Evolutionary conservation across 192 early-diverging fungal species (phyloP), one percentile per base, ranked within the genome.

Genomic region (Piromyces sp.): DNA sequence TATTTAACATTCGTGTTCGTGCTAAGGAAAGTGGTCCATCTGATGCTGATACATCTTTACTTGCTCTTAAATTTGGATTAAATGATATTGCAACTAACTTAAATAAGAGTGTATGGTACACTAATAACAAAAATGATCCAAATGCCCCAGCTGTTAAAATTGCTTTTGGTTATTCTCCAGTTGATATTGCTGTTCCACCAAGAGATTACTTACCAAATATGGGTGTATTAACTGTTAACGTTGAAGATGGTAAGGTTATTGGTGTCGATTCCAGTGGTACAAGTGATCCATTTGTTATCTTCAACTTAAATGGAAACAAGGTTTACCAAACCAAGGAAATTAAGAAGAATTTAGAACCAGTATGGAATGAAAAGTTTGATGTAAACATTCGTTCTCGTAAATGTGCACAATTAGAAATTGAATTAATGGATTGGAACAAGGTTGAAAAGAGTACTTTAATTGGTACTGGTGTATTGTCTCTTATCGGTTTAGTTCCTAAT

Each of bases 291-390:
- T 95, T 89, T 79, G 83, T 93, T 3, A 88, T 92, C 15, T 51
- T 51, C 19, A 51, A 51, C 17, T 51, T 51, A 22, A 51, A 51
- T 22, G 93, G 88, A 28, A 89, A 91, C 80, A 89, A 92, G 79
- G 88, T 93, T 79, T 86, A 89, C 88, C 92, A 92, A 83, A 92
- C 93, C 30, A 88, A 93, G 79, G 88, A 88, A 26, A 29, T 90
- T 36, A 94, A 94, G 85, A 94, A 95, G 88, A 92, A 87, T 16
- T 82, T 93, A 80, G 90, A 92, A 68, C 94, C 94, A 30, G 86
- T 87, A 26, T 94, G 89, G 84, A 90, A 94, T 84, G 91, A 94
- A 84, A 83, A 84, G 30, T 89, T 92, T 79, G 87, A 87, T 30
- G 82, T 92, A 5, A 88, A 88, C n/a, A 88, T 95, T 22, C 19